These are phyloP conservation scores for Aspergillus sp. DNA, from an alignment of 2,329 filamentous ascomycete genomes.

Conservation along the genomic window DNA sequence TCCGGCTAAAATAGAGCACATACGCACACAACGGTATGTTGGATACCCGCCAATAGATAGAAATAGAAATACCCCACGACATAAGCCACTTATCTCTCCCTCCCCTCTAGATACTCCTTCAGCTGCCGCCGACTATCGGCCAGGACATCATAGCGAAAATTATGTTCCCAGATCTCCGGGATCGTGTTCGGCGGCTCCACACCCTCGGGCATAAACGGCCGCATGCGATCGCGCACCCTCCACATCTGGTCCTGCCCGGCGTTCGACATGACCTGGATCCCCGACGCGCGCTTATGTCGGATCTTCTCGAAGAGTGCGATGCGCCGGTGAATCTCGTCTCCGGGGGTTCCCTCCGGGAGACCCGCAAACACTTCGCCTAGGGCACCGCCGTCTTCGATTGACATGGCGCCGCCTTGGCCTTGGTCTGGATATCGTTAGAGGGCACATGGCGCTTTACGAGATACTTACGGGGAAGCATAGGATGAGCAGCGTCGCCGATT, in stretches of 20 bases:
- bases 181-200: background rate
- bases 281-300: background rate
- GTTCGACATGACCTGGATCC: slow-evolving; percentile 8
- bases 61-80: background rate
- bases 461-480: slow-evolving; percentile 20
- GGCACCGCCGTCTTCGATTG: slow-evolving; percentile 41
- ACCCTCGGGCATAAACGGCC: slow-evolving; percentile 5
- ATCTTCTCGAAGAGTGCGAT: background rate
- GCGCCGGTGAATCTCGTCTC: background rate
- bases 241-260: slow-evolving; percentile 1
- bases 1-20: slow-evolving; percentile 4
- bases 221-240: background rate
- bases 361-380: slow-evolving; percentile 16
- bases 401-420: slow-evolving; percentile 39
- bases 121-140: slow-evolving; percentile 2
- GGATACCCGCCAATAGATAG: background rate
- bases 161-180: slow-evolving; percentile 6
- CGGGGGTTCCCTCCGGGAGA: background rate
- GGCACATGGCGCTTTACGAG: background rate
- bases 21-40: background rate
- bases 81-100: background rate
- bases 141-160: slow-evolving; percentile 8
- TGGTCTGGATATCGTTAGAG: slow-evolving; percentile 3
- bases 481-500: slow-evolving; percentile 41
- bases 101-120: background rate